Conservation (phyloP, 495 filamentous ascomycete species). For the Choiromyces venosus region DNA sequence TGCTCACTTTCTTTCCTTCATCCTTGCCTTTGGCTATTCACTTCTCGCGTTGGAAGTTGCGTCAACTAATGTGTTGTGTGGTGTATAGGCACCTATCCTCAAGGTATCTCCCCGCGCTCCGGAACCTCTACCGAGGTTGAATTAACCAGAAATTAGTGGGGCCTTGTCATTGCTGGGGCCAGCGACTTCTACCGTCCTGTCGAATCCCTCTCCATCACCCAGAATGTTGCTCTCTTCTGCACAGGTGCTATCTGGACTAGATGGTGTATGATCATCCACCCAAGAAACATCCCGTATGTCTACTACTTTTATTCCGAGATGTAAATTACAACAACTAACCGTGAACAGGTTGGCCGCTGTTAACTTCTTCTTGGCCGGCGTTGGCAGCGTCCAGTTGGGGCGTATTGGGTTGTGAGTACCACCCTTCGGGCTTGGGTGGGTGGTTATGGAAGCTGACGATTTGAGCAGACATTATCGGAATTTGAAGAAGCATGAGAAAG, state of each 20-base stretch:
- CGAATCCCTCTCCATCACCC: slow-evolving; percentile 81
- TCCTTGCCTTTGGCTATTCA: not conserved
- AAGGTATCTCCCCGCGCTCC: slow-evolving; percentile 57
- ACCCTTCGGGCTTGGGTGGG: not conserved
- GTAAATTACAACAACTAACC: not conserved
- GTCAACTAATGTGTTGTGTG: slow-evolving; percentile 9
- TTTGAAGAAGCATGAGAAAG: slow-evolving; percentile 26
- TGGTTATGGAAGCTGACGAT: not conserved
- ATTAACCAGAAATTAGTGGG: slow-evolving; percentile 57
- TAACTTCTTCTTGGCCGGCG: slow-evolving; percentile 93
- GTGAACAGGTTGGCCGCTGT: slow-evolving; percentile 72
- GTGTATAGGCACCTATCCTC: slow-evolving; percentile 74
- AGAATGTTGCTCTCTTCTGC: slow-evolving; percentile 77
- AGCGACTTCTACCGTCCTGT: slow-evolving; percentile 89
- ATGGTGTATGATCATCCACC: slow-evolving; percentile 96
- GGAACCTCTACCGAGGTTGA: not conserved
- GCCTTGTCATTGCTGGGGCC: slow-evolving; percentile 82
- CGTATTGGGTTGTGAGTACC: slow-evolving; percentile 62
- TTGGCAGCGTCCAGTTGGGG: slow-evolving; percentile 68
- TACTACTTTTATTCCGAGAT: slow-evolving; percentile 1
- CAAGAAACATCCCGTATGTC: slow-evolving; percentile 79
- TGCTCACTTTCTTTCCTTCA: slow-evolving; percentile 31
- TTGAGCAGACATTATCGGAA: slow-evolving; percentile 20
- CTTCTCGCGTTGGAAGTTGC: slow-evolving; percentile 3
- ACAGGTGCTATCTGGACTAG: slow-evolving; percentile 98